Evolutionary conservation across 2,329 filamentous ascomycete genomes (phyloP), one percentile per base, ranked within the genome.

Genomic region (Alternaria sp.): DNA sequence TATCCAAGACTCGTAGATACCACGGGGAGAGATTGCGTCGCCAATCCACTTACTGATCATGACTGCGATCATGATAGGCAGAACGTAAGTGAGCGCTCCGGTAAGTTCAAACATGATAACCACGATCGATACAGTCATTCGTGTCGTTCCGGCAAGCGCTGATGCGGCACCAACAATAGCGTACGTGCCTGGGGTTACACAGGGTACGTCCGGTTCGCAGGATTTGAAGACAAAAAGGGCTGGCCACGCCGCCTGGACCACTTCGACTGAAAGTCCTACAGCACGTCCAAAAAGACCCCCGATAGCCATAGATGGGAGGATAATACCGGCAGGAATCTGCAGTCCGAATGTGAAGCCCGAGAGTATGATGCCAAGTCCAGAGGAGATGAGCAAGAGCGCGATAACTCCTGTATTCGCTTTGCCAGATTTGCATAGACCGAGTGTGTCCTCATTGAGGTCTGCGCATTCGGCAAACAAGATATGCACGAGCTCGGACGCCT

Each of bases 101-200:
- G 95, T 99, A 57, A 99, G 89, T 82, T 99, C 95, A 74, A 99
- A 99, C 91, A 97, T 97, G 81, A 99, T 99, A 73, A 98, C 95
- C 5, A 99, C 94, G 68, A 99, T 97, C 12, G 94, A 97, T 11
- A 97, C 93, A 0, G 95, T 99, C 89, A 99, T 96, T 68, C 94
- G 89, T 18, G 94, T 98, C 36, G 96, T 93, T 49, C 95, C 95
- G 6, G 92, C 92, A 2, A 99, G 87, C n/a, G 94, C 93, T 4
- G 95, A 94, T 0, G 95, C 94, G 0, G 95, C 95, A 34, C 95
- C 95, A 63, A 99, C 91, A 71, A 99, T 97, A 64, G 95, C 95
- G 75, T 99, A 99, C 2, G 94, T 96, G 14, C 94, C 95, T 0
- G 95, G 94, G 0, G 92, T 97, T 52, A 99, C 89, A 80, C 95